Percentiles rank a stretch among this genome's conserved stretches.
phyloP scores from a whole-genome alignment of 2,329 filamentous ascomycete genomes.

The Cordyceps cateniannulata region DNA sequence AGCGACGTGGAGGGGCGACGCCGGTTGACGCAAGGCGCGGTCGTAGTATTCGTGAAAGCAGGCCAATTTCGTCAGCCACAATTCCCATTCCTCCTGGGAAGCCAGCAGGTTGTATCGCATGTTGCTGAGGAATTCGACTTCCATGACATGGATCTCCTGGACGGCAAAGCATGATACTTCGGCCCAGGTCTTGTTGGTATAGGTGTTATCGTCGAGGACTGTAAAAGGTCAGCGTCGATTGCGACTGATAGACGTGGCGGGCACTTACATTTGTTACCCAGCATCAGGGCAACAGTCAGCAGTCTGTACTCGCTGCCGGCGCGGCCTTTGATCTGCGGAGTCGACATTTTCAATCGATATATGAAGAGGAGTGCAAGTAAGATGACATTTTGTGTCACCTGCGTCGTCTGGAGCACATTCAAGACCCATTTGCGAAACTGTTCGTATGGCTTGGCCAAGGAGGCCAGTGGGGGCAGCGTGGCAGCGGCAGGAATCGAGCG shows the following conservation, averaged over 20 bases:
- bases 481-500: slow-evolving; percentile 33
- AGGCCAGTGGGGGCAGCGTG: slow-evolving; percentile 49
- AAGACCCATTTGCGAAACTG: slow-evolving; percentile 93
- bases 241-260: background rate
- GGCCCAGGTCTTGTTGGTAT: slow-evolving; percentile 99
- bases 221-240: slow-evolving; percentile 22
- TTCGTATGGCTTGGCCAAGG: slow-evolving; percentile 67
- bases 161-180: slow-evolving; percentile 94
- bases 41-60: slow-evolving; percentile 82
- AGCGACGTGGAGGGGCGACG: slow-evolving; percentile 34
- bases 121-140: slow-evolving; percentile 98
- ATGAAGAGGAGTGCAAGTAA: slow-evolving; percentile 86
- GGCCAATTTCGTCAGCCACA: slow-evolving; percentile 77
- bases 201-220: slow-evolving; percentile 97
- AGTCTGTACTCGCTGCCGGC: slow-evolving; percentile 89
- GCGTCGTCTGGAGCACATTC: slow-evolving; percentile 83
- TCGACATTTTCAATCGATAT: slow-evolving; percentile 84
- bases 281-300: slow-evolving; percentile 90
- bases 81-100: slow-evolving; percentile 77
- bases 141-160: slow-evolving; percentile 96
- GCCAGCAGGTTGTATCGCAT: slow-evolving; percentile 92
- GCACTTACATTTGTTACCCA: slow-evolving; percentile 85
- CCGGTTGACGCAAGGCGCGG: slow-evolving; percentile 47
- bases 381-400: slow-evolving; percentile 94
- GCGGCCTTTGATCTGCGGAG: slow-evolving; percentile 82